These are phyloP conservation scores for Ampelocalamus luodianensis DNA, from an alignment of 176 grass and related monocot genomes.

Conservation along the genomic window DNA sequence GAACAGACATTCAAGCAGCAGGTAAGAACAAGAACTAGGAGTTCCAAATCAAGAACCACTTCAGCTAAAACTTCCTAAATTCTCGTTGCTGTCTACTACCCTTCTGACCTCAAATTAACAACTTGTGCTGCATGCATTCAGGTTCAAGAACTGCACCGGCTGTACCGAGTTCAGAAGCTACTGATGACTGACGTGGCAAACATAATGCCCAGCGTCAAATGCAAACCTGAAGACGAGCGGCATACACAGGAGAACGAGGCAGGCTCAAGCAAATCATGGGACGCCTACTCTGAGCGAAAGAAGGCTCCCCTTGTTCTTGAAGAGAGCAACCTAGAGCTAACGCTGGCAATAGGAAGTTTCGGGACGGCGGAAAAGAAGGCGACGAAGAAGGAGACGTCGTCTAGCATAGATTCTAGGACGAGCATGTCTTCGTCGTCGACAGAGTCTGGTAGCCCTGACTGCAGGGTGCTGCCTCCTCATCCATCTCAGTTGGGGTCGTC, in stretches of 20 bases:
- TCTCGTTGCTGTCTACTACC: background rate
- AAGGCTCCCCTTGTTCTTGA: background rate
- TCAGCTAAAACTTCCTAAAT: background rate
- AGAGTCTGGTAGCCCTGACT: conserved; percentile 42
- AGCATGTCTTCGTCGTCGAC: conserved; percentile 52
- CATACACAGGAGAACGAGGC: conserved; percentile 25
- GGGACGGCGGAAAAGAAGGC: background rate
- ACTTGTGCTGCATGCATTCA: background rate
- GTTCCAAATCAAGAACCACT: background rate
- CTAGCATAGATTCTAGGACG: conserved; percentile 47
- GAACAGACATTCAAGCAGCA: conserved; percentile 60
- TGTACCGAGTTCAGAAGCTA: conserved; percentile 55
- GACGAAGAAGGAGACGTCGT: conserved; percentile 27
- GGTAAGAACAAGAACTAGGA: conserved; percentile 19
- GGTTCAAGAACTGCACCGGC: conserved; percentile 63
- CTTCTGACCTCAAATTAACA: background rate
- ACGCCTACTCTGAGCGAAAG: conserved; percentile 11
- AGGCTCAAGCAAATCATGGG: conserved; percentile 43
- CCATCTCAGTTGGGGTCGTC: conserved; percentile 10
- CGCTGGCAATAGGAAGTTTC: conserved; percentile 43
- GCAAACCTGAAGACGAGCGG: conserved; percentile 27
- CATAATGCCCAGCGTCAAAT: background rate
- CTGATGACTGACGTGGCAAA: conserved; percentile 40
- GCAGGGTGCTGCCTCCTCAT: background rate
- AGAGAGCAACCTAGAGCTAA: conserved; percentile 52